Base-by-base conservation (phyloP, 306 rosid species). In the Cicer chorassanicum region DNA sequence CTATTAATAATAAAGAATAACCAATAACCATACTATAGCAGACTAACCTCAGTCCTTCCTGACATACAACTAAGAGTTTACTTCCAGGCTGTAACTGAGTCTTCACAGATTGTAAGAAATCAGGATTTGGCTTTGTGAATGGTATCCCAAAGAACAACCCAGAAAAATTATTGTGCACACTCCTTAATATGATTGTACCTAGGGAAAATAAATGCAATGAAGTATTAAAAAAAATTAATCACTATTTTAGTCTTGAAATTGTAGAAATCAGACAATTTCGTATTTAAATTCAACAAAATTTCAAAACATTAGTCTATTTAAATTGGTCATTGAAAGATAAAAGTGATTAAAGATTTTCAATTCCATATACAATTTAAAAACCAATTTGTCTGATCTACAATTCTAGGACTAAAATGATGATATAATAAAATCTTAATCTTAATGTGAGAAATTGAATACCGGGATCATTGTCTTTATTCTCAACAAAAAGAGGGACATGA, bases 11-110 rank as follows among this genome's bases (percentile, higher is more conserved):
- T 21, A 55, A 71, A 5, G n/a, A 64, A 61, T 8, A 77, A 38
- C 54, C 8, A 1, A 63, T 29, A 29, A 41, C 44, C 1, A 41
- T 6, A 19, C 68, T 45, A 73, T 65, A 73, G 44, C 49, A 73
- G 54, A 78, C 89, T 68, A 64, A 94, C 98, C 98, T 91, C 80
- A 94, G 74, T 72, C 98, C 98, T 87, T 90, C 98, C 61, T 94
- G 98, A 70, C 98, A 94, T 61, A 94, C 98, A 59, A 94, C 65
- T 74, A 91, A 84, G 36, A 94, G 78, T 85, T 90, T 91, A 70
- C 80, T 88, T 72, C 79, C 88, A 6, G 96, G 92, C 0, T 87
- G 15, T 82, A 94, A 72, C 81, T 88, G 84, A 78, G 73, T 81
- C 75, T 86, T 87, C n/a, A 94, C 88, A 68, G 95, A 84, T 86